Conservation (phyloP, 352 stramenopile species). For the Globisporangium mamillatum region DNA sequence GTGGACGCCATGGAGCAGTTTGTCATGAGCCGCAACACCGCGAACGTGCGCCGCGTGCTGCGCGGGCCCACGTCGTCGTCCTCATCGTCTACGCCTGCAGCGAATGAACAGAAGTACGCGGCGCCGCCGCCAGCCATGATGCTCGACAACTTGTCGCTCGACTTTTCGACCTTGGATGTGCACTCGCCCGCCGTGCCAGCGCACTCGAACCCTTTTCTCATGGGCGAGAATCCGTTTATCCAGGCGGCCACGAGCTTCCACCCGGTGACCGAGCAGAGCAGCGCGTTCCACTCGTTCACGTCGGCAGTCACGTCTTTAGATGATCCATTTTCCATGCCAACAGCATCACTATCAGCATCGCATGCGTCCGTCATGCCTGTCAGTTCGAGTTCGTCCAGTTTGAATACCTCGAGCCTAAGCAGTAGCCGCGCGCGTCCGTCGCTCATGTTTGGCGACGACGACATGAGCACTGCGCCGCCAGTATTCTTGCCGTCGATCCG, state of each 20-base stretch:
- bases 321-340: constrained; percentile 13
- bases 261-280: constrained; percentile 21
- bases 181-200: constrained; percentile 32
- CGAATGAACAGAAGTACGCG: background rate
- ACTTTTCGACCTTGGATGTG: constrained; percentile 55
- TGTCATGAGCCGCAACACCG: constrained; percentile 49
- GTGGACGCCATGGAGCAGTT: constrained; percentile 83
- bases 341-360: background rate
- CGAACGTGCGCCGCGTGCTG: constrained; percentile 46
- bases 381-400: background rate
- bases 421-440: constrained; percentile 33
- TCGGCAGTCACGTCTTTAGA: constrained; percentile 24
- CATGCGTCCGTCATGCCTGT: constrained; percentile 1
- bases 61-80: constrained; percentile 28
- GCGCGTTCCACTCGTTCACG: constrained; percentile 15
- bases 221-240: constrained; percentile 45
- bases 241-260: constrained; percentile 30
- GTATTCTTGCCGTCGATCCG: constrained; percentile 69
- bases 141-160: constrained; percentile 52
- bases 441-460: constrained; percentile 63
- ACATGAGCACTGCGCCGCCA: constrained; percentile 33
- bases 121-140: background rate
- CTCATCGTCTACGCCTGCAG: background rate
- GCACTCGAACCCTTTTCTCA: constrained; percentile 43
- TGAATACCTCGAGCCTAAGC: constrained; percentile 3